phyloP scores from a whole-genome alignment of 1,139 yeast species.

The Candida mesenterica region DNA sequence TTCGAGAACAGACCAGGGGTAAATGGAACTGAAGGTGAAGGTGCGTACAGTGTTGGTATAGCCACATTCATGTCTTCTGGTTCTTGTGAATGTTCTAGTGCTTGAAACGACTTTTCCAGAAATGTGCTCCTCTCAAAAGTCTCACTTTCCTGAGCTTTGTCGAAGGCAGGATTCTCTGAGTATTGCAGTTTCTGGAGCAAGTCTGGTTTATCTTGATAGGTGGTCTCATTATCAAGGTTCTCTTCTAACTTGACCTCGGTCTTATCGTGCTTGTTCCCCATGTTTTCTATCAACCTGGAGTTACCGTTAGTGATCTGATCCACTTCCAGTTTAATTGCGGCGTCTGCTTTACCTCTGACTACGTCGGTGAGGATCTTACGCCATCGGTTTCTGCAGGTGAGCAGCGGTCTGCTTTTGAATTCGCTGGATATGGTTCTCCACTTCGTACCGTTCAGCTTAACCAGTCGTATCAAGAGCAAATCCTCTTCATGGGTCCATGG shows the following conservation, averaged over 20 bases:
- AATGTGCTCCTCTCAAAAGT: too few species aligned
- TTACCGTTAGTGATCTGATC: conserved; percentile 30
- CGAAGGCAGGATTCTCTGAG: too few species aligned
- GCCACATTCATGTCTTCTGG: neutral
- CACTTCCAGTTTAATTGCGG: conserved; percentile 34
- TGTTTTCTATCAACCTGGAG: conserved; percentile 10
- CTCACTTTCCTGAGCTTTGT: too few species aligned
- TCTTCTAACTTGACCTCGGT: too few species aligned
- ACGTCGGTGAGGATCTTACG: conserved; percentile 78
- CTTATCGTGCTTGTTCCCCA: conserved; percentile 2
- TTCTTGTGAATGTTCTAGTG: neutral
- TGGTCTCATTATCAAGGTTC: neutral
- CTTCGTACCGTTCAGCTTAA: conserved; percentile 76
- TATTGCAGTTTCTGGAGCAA: too few species aligned
- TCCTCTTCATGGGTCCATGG: conserved; percentile 86
- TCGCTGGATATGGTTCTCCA: conserved; percentile 81
- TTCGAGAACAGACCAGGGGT: neutral
- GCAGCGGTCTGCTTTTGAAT: conserved; percentile 78
- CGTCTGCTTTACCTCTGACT: conserved; percentile 57
- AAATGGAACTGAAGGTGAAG: neutral
- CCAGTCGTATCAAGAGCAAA: conserved; percentile 59
- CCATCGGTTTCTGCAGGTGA: conserved; percentile 93
- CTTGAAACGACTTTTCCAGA: too few species aligned
- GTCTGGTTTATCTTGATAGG: neutral
- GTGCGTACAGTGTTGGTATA: neutral